Conservation (phyloP, 495 filamentous ascomycete species). For the Xylaria curta region DNA sequence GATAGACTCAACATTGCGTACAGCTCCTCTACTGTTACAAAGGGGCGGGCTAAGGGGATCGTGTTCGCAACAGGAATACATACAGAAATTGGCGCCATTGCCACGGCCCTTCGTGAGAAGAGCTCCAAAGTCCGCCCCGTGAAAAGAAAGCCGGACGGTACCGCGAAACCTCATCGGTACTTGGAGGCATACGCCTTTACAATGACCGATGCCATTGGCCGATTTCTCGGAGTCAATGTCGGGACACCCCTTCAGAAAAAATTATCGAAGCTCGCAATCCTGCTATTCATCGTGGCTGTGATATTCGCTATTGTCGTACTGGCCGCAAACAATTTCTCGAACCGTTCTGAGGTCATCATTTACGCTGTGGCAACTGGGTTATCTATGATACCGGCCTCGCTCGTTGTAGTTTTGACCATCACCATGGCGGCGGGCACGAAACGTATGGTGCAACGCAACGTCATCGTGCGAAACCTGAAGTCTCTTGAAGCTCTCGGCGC, state of each 20-base stretch:
- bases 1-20: conserved; percentile 56
- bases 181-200: conserved; percentile 73
- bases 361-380: conserved; percentile 66
- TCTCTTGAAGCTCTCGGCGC: conserved; percentile 67
- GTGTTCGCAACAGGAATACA: conserved; percentile 53
- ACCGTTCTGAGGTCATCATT: conserved; percentile 54
- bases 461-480: conserved; percentile 58
- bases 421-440: conserved; percentile 62
- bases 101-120: conserved; percentile 48
- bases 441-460: conserved; percentile 55
- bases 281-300: conserved; percentile 56
- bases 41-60: conserved; percentile 54
- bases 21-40: conserved; percentile 56
- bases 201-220: conserved; percentile 67
- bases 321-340: conserved; percentile 54
- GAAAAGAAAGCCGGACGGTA: conserved; percentile 63
- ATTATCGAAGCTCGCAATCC: conserved; percentile 55
- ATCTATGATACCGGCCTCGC: conserved; percentile 61
- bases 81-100: conserved; percentile 58
- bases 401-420: conserved; percentile 62
- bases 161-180: conserved; percentile 69
- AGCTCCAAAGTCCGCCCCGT: conserved; percentile 57
- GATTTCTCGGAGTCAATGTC: conserved; percentile 72
- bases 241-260: conserved; percentile 61
- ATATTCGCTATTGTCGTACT: conserved; percentile 59